These are phyloP conservation scores for Skeletonema potamos DNA, from an alignment of 108 stramenopile species.

Conservation along the genomic window DNA sequence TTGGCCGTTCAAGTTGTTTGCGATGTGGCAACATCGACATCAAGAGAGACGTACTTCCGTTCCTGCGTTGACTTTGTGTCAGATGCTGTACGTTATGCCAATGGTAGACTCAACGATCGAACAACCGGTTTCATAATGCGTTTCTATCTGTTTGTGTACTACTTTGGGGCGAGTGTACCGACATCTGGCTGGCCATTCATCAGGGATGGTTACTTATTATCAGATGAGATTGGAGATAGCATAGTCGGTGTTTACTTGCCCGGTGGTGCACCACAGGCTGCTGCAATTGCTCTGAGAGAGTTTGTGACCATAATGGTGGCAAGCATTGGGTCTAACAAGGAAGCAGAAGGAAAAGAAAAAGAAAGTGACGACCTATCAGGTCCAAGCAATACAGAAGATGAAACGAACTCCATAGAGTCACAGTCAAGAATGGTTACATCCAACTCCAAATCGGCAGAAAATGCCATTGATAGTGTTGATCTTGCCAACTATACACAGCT, in stretches of 20 bases:
- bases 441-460: slow-evolving; percentile 44
- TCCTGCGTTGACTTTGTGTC: slow-evolving; percentile 82
- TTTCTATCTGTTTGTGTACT: slow-evolving; percentile 83
- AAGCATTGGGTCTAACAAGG: slow-evolving; percentile 18
- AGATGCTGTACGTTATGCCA: slow-evolving; percentile 62
- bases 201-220: slow-evolving; percentile 21
- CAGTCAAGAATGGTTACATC: slow-evolving; percentile 12
- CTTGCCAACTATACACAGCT: slow-evolving; percentile 75
- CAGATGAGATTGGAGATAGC: slow-evolving; percentile 10
- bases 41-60: slow-evolving; percentile 71
- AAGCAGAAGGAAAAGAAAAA: slow-evolving; percentile 13
- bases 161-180: slow-evolving; percentile 77
- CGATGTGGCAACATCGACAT: slow-evolving; percentile 77
- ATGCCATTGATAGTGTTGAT: slow-evolving; percentile 55
- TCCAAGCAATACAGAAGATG: background rate
- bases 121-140: slow-evolving; percentile 79
- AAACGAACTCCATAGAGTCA: background rate
- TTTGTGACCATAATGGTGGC: slow-evolving; percentile 52
- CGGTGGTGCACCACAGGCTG: slow-evolving; percentile 78
- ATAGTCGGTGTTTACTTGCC: slow-evolving; percentile 40
- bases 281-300: slow-evolving; percentile 71
- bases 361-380: background rate
- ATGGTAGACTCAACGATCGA: slow-evolving; percentile 69
- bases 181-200: slow-evolving; percentile 44
- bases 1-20: slow-evolving; percentile 81